These are phyloP conservation scores for Amanita brunnescens DNA, from an alignment of 768 basidiomycete species.

Conservation along the genomic window DNA sequence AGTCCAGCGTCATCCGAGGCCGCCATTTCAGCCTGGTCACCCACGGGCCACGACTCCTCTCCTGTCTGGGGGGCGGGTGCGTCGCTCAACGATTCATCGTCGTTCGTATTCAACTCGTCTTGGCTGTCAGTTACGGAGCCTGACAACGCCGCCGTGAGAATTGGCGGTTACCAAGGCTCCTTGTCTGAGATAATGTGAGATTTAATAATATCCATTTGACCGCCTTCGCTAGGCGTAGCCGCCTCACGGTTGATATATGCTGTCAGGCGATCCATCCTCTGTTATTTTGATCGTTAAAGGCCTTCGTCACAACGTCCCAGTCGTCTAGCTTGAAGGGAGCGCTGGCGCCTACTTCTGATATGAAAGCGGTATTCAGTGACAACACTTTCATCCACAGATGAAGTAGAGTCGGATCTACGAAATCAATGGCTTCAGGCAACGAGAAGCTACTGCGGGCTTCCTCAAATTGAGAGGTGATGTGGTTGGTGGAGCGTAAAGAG, in stretches of 20 bases:
- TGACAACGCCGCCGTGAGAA: no score
- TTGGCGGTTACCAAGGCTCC: not conserved
- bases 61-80: no score
- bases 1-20: not conserved
- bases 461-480: constrained; percentile 35
- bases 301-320: not conserved
- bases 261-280: not conserved
- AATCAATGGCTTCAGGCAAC: constrained; percentile 40
- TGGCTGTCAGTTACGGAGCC: no score
- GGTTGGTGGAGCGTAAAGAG: constrained; percentile 31
- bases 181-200: not conserved
- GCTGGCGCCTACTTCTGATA: constrained; percentile 11
- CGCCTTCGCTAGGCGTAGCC: not conserved
- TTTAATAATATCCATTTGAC: not conserved
- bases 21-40: no score
- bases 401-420: constrained; percentile 23
- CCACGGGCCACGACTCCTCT: no score
- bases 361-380: constrained; percentile 16
- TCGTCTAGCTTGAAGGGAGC: not conserved
- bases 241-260: not conserved
- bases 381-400: no score
- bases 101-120: no score
- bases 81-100: no score
- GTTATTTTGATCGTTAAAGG: not conserved
- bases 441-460: constrained; percentile 32